Conservation (phyloP, 306 rosid species). For the Sicyos edulis region DNA sequence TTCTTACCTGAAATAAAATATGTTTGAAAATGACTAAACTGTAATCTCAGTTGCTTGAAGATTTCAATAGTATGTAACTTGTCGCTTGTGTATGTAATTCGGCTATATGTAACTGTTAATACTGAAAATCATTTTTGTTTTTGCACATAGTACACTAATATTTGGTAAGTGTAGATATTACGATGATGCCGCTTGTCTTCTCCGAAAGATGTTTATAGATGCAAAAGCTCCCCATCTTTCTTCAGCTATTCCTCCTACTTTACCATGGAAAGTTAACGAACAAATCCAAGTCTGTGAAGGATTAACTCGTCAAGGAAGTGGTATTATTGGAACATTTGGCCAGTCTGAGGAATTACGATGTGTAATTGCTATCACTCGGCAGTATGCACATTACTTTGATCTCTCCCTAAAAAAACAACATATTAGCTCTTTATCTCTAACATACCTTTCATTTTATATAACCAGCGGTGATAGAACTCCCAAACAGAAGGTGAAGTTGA, state of each 20-base stretch:
- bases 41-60: not conserved
- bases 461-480: constrained; percentile 99
- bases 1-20: not conserved
- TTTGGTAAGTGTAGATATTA: constrained; percentile 55
- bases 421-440: constrained; percentile 20
- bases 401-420: not conserved
- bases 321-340: constrained; percentile 74
- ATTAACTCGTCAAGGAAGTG: constrained; percentile 96
- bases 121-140: constrained; percentile 14
- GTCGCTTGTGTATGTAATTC: not conserved
- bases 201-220: constrained; percentile 85
- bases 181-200: constrained; percentile 95
- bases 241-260: constrained; percentile 76
- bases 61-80: not conserved
- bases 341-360: constrained; percentile 92
- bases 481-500: constrained; percentile 94
- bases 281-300: constrained; percentile 58
- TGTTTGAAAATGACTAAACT: not conserved
- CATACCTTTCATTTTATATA: constrained; percentile 30
- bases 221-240: constrained; percentile 99
- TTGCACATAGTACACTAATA: constrained; percentile 21
- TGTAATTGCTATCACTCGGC: constrained; percentile 87
- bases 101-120: not conserved
- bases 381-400: constrained; percentile 49
- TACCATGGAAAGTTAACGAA: constrained; percentile 89